phyloP scores from a whole-genome alignment of 208 protist genomes.

The Leishmania martiniquensis region DNA sequence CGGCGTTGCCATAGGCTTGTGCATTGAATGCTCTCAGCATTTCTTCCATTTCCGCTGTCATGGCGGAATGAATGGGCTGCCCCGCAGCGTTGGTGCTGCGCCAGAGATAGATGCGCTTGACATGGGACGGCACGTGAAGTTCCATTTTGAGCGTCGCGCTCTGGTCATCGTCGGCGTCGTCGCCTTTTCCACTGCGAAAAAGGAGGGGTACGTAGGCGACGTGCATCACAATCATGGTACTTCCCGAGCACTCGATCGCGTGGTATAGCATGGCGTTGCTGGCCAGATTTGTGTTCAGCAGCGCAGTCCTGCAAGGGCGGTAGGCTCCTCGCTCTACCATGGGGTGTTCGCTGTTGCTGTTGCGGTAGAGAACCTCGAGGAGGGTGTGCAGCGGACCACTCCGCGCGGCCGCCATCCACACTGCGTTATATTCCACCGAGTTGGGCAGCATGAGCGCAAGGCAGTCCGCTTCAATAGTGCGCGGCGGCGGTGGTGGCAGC shows the following conservation, averaged over 20 bases:
- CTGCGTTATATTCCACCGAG: slow-evolving; percentile 56
- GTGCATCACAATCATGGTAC: slow-evolving; percentile 45
- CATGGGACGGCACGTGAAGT: slow-evolving; percentile 44
- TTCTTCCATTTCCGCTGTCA: slow-evolving; percentile 28
- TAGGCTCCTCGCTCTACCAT: slow-evolving; percentile 25
- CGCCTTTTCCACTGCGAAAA: slow-evolving; percentile 24
- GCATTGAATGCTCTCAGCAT: slow-evolving; percentile 38
- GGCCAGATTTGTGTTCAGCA: slow-evolving; percentile 67
- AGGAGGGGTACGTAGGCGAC: slow-evolving; percentile 45
- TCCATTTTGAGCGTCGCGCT: background rate
- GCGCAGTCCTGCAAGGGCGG: slow-evolving; percentile 51
- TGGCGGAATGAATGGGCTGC: slow-evolving; percentile 10
- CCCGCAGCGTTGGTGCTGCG: slow-evolving; percentile 26
- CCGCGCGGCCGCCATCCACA: slow-evolving; percentile 50
- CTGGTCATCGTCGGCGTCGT: background rate
- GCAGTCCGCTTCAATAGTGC: slow-evolving; percentile 25
- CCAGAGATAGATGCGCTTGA: slow-evolving; percentile 64
- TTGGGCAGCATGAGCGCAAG: slow-evolving; percentile 66
- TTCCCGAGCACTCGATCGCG: slow-evolving; percentile 39
- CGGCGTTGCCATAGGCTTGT: slow-evolving; percentile 17
- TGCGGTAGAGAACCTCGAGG: slow-evolving; percentile 44
- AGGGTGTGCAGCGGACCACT: slow-evolving; percentile 49
- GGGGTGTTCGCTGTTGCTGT: slow-evolving; percentile 23
- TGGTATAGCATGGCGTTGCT: slow-evolving; percentile 61
- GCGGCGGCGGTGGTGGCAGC: background rate